Evolutionary conservation across 2,329 filamentous ascomycete species (phyloP).

Genomic region (Pseudocercospora cruenta): DNA sequence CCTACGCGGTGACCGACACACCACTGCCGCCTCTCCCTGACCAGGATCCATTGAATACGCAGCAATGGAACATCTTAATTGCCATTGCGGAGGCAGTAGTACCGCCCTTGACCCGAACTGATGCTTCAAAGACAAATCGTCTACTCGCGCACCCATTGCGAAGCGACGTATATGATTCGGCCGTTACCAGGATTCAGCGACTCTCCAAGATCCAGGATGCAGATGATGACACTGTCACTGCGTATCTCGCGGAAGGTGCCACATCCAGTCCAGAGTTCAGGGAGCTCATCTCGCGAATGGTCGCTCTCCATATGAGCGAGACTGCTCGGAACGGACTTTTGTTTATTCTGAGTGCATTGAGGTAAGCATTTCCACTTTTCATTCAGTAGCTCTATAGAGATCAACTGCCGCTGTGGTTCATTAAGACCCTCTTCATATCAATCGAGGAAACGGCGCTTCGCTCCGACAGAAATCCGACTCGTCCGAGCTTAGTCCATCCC

Average conservation of each 20-base stretch:
- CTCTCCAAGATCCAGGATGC: slow-evolving; percentile 47
- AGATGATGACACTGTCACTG: slow-evolving; percentile 40
- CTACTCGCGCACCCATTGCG: slow-evolving; percentile 34
- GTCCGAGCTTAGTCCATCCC: slow-evolving; percentile 19
- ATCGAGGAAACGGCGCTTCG: background rate
- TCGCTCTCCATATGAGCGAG: slow-evolving; percentile 54
- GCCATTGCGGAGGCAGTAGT: slow-evolving; percentile 62
- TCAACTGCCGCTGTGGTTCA: background rate
- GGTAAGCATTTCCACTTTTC: slow-evolving; percentile 45
- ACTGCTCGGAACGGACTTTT: slow-evolving; percentile 54
- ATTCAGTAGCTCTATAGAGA: background rate
- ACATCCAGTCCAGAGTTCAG: slow-evolving; percentile 58
- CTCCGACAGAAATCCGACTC: slow-evolving; percentile 20
- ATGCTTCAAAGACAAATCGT: slow-evolving; percentile 24
- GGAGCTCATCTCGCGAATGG: slow-evolving; percentile 52
- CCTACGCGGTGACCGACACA: slow-evolving; percentile 22
- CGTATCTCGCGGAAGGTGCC: slow-evolving; percentile 38
- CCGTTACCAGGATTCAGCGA: slow-evolving; percentile 55
- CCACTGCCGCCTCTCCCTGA: slow-evolving; percentile 48
- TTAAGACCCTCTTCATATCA: background rate
- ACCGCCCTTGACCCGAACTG: slow-evolving; percentile 55
- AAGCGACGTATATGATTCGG: slow-evolving; percentile 48
- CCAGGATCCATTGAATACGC: slow-evolving; percentile 54
- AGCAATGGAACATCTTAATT: slow-evolving; percentile 63
- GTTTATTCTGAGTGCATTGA: slow-evolving; percentile 57